These are phyloP conservation scores for Solanum piurae DNA, from an alignment of 257 asterid genomes.

Conservation along the genomic window DNA sequence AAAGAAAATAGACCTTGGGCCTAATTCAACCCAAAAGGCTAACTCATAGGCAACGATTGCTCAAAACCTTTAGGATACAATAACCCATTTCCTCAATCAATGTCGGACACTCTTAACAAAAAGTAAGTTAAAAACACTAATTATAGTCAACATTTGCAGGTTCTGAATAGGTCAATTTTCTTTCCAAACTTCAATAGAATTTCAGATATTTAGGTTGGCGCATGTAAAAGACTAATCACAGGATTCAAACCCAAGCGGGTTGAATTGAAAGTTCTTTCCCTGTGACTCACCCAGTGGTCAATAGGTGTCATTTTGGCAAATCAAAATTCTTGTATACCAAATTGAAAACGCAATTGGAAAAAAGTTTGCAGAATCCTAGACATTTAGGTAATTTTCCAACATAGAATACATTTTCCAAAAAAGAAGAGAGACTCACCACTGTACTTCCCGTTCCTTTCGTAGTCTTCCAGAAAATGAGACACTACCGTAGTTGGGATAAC, in stretches of 20 bases:
- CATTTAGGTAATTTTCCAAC: background rate
- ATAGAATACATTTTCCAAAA: background rate
- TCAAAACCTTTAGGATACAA: background rate
- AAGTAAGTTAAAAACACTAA: background rate
- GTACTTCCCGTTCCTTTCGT: conserved; percentile 79
- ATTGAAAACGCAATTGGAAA: background rate
- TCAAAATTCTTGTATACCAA: background rate
- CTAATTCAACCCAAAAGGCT: background rate
- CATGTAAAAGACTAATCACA: background rate
- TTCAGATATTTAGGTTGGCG: background rate
- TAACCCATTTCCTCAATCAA: background rate
- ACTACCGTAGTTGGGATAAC: conserved; percentile 92
- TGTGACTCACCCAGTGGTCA: background rate
- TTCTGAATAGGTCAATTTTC: background rate
- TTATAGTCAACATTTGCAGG: background rate
- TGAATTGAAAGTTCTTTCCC: background rate
- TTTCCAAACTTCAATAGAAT: background rate
- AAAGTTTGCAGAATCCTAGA: background rate
- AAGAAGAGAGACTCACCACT: conserved; percentile 46
- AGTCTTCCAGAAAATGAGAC: conserved; percentile 96
- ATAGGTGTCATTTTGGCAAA: background rate
- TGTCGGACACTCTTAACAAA: background rate
- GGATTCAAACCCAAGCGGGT: background rate
- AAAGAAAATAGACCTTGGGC: background rate
- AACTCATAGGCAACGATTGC: background rate